phyloP scores from a whole-genome alignment of 345 rosid species.

The Moringa oleifera region DNA sequence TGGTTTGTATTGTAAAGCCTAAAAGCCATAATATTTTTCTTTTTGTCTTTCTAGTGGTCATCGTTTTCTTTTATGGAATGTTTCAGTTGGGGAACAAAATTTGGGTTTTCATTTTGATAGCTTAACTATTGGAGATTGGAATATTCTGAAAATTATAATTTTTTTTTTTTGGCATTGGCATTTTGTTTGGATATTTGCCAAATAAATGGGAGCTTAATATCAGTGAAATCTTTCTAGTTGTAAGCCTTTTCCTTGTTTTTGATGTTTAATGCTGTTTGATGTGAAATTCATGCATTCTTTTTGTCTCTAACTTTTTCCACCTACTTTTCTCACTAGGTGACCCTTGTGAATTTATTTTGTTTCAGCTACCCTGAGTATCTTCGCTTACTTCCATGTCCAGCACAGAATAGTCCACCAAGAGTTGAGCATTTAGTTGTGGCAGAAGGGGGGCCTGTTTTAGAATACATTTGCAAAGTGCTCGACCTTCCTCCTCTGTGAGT shows the following conservation, averaged over 20 bases:
- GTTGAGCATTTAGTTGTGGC: slow-evolving; percentile 79
- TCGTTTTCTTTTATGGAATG: not conserved
- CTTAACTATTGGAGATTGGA: not conserved
- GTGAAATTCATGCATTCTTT: slow-evolving; percentile 6
- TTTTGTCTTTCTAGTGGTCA: not conserved
- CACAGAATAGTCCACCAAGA: slow-evolving; percentile 53
- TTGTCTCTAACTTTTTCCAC: not conserved
- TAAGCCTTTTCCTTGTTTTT: not conserved
- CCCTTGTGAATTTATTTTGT: slow-evolving; percentile 3
- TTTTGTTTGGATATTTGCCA: not conserved
- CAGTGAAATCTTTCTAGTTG: not conserved
- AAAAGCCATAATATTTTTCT: too few species aligned
- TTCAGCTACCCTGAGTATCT: slow-evolving; percentile 57
- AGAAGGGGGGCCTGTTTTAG: slow-evolving; percentile 54
- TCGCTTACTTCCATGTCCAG: slow-evolving; percentile 77
- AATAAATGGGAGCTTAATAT: not conserved
- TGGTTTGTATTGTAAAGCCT: too few species aligned
- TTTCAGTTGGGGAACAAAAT: too few species aligned
- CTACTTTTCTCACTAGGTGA: not conserved
- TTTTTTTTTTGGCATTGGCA: not conserved
- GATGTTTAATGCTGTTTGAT: not conserved
- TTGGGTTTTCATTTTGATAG: not conserved
- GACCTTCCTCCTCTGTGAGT: slow-evolving; percentile 88
- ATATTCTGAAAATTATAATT: not conserved
- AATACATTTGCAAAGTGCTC: slow-evolving; percentile 53